Base-by-base conservation (phyloP, 257 asterid genomes). In the Jasminum sambac region DNA sequence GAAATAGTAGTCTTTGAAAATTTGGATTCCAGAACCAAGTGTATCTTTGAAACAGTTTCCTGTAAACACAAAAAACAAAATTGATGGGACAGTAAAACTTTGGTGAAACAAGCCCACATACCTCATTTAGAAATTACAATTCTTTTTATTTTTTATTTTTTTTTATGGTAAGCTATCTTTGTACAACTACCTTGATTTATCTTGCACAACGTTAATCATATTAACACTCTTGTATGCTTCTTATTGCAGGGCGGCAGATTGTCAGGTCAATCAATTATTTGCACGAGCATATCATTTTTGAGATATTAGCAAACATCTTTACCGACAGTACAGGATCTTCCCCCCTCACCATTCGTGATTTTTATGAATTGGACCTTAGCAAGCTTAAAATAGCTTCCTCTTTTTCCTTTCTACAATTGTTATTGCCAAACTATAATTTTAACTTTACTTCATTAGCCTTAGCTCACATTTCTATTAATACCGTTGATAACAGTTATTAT, bases 181-280 rank as follows among this genome's bases (percentile, higher is more conserved):
- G 57, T 26, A 19, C 17, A 23, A 60, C 30, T 71, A 62, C 52
- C 52, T 16, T 48, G 24, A n/a, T 50, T 66, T 43, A 37, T 64
- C 24, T 17, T 42, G 52, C 61, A 36, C 48, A 40, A 25, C 41
- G 58, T 69, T 30, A 57, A 43, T 36, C 71, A 41, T 72, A 73
- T 76, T 83, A 76, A 81, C 69, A 69, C 37, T 52, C 36, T 52
- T 67, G 59, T 75, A 67, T 86, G 71, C 67, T 63, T 81, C 74
- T 71, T 86, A 55, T 73, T 70, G 69, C 94, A 90, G 96, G 91
- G 96, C 96, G 17, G 96, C 94, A 13, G 97, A 88, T 82, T 86
- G 89, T 74, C 96, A 90, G 94, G 97, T 90, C 84, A 41, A 62
- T 34, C 12, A 11, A 52, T 52, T 19, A 52, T 52, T 52, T 50